These are phyloP conservation scores for Sugiyamaella pinicola DNA, from an alignment of 1,139 yeast genomes.

Conservation along the genomic window DNA sequence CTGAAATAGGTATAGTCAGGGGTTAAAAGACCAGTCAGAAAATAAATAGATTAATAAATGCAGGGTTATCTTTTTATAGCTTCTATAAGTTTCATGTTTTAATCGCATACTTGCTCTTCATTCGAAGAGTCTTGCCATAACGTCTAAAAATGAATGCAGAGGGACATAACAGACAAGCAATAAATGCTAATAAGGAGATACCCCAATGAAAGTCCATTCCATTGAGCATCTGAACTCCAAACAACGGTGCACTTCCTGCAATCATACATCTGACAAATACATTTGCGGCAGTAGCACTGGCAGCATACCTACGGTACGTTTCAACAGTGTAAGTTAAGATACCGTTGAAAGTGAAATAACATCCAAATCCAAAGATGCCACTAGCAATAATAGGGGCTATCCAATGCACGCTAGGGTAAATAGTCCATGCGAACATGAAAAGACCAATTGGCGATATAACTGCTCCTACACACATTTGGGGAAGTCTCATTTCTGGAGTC, in stretches of 20 bases:
- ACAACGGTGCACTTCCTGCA: conserved; percentile 71
- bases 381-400: conserved; percentile 73
- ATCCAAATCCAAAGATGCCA: conserved; percentile 58
- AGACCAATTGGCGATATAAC: conserved; percentile 59
- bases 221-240: conserved; percentile 58
- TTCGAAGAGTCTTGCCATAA: conserved; percentile 28
- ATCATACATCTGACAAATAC: conserved; percentile 62
- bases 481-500: conserved; percentile 67
- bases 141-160: conserved; percentile 41
- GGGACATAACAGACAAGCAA: conserved; percentile 29
- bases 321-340: conserved; percentile 56
- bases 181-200: conserved; percentile 50
- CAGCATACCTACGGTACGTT: conserved; percentile 58
- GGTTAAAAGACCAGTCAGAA: background rate
- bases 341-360: conserved; percentile 54
- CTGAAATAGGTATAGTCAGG: background rate
- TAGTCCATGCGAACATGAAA: conserved; percentile 72
- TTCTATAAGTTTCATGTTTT: background rate
- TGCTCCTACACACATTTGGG: conserved; percentile 54
- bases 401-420: conserved; percentile 74
- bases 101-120: conserved; percentile 24
- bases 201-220: conserved; percentile 63
- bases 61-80: too few species aligned
- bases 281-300: conserved; percentile 74
- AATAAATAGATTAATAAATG: background rate